Percentiles rank a stretch among this genome's conserved stretches.
Conservation (phyloP, 768 basidiomycete species). For the Rubroboletus pulcherrimus region DNA sequence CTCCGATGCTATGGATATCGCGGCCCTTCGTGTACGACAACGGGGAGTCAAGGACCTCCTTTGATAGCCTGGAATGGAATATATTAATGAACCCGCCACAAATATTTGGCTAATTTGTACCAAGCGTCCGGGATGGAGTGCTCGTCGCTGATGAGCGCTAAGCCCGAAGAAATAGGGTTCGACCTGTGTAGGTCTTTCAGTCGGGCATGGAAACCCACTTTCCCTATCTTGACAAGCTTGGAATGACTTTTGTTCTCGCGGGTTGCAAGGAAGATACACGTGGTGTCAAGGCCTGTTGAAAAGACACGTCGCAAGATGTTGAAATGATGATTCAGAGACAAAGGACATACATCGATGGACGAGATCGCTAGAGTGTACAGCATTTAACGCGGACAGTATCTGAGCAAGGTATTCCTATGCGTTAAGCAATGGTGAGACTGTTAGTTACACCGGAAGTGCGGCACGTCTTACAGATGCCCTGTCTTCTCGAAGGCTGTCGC, state of each 20-base stretch:
- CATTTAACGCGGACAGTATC: constrained; percentile 65
- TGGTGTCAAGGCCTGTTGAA: constrained; percentile 49
- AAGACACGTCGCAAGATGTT: neutral
- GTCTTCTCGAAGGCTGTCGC: constrained; percentile 68
- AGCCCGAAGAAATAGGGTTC: constrained; percentile 58
- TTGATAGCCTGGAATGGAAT: constrained; percentile 53
- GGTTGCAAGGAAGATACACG: constrained; percentile 58
- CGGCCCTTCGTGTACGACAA: constrained; percentile 72
- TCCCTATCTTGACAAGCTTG: constrained; percentile 71
- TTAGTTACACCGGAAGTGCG: neutral
- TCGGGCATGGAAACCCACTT: constrained; percentile 65
- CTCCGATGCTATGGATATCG: constrained; percentile 79
- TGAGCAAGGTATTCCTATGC: constrained; percentile 71
- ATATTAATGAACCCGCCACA: neutral
- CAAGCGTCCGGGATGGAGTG: constrained; percentile 29
- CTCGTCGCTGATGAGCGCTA: constrained; percentile 16
- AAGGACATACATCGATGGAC: constrained; percentile 61
- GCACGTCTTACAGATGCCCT: constrained; percentile 53
- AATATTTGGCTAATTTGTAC: constrained; percentile 4
- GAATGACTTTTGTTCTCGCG: constrained; percentile 48
- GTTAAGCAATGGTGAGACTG: neutral
- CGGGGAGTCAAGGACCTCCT: constrained; percentile 75
- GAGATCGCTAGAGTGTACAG: constrained; percentile 59
- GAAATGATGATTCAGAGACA: neutral
- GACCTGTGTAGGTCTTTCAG: constrained; percentile 82